Conservation (phyloP, 2,329 filamentous ascomycete species). For the Sporothrix pallida region DNA sequence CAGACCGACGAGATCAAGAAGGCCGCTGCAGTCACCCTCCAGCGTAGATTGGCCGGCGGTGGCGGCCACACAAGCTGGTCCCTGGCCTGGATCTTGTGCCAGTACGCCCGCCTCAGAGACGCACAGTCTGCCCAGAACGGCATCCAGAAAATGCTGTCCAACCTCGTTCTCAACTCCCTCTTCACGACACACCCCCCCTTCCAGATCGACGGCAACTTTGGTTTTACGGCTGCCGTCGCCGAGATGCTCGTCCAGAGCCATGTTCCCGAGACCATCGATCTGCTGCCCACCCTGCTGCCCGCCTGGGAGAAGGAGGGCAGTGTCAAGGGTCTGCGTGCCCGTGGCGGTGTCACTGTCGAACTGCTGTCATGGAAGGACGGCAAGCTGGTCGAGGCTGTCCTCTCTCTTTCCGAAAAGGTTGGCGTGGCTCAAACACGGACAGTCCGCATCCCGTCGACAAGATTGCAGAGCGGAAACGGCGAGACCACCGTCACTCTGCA, state of each 20-base stretch:
- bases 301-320: conserved; percentile 2
- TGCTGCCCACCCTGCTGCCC: conserved; percentile 5
- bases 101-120: conserved; percentile 3
- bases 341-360: background rate
- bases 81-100: conserved; percentile 1
- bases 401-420: background rate
- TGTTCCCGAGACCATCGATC: background rate
- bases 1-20: background rate
- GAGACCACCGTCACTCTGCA: background rate
- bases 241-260: conserved; percentile 12
- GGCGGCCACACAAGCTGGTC: conserved; percentile 12
- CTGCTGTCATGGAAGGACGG: background rate
- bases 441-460: background rate
- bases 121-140: background rate
- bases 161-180: background rate
- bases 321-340: background rate
- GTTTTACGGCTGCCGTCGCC: background rate
- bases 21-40: background rate
- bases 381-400: background rate
- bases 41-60: background rate
- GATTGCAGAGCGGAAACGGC: background rate
- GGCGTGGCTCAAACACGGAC: background rate
- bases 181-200: conserved; percentile 9
- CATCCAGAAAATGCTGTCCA: conserved; percentile 4
- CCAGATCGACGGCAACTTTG: conserved; percentile 12